A percentile compares a stretch with the other conserved stretches of the same genome.
These are phyloP conservation scores for Mycena chlorophos DNA, from an alignment of 768 basidiomycete species.

Conservation along the genomic window DNA sequence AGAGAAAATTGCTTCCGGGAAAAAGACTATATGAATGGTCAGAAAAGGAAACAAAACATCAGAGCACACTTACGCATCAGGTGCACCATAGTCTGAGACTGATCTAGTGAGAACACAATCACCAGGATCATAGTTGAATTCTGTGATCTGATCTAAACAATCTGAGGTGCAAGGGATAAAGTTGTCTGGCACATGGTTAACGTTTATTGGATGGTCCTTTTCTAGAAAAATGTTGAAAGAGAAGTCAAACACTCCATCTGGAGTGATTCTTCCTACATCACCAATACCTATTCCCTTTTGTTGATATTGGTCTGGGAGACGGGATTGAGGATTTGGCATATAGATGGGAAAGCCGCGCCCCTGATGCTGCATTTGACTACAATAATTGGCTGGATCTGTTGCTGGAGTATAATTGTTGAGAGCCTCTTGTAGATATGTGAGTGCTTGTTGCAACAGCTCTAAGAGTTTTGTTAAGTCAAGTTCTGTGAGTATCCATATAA, in stretches of 20 bases:
- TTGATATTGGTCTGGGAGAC: conserved; percentile 22
- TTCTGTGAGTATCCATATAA: too few species aligned
- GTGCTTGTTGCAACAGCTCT: too few species aligned
- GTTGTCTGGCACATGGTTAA: conserved; percentile 27
- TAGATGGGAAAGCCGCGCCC: conserved; percentile 34
- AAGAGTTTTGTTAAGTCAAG: too few species aligned
- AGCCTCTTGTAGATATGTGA: too few species aligned
- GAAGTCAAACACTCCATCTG: conserved; percentile 32
- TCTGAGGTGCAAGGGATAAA: conserved; percentile 16
- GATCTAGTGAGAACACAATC: neutral
- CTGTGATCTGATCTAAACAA: neutral
- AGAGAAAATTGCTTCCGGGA: neutral
- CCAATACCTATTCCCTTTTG: conserved; percentile 31
- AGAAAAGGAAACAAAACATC: neutral
- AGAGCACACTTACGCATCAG: neutral
- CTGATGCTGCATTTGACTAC: neutral
- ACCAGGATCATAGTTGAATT: neutral
- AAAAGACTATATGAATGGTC: neutral
- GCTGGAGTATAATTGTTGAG: too few species aligned
- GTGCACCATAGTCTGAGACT: neutral
- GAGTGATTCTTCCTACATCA: conserved; percentile 34
- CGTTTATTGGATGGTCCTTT: conserved; percentile 26
- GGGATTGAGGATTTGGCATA: conserved; percentile 28
- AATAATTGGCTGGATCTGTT: too few species aligned
- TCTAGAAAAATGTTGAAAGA: conserved; percentile 37